These are phyloP conservation scores for Lachnellula hyalina DNA, from an alignment of 2,329 filamentous ascomycete genomes.

Conservation along the genomic window DNA sequence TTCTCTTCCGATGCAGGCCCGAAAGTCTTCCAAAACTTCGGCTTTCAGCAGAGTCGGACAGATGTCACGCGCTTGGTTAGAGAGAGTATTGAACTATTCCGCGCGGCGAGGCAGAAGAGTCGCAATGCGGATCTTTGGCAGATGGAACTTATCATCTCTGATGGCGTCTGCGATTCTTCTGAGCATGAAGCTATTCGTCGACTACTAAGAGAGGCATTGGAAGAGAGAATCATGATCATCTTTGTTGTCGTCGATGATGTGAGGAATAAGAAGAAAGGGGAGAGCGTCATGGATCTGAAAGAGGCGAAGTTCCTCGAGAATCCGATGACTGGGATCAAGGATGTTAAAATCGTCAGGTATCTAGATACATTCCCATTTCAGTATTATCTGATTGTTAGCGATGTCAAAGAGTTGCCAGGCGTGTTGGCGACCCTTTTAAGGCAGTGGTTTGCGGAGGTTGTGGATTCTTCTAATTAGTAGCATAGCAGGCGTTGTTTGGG, in stretches of 20 bases:
- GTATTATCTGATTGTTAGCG: conserved; percentile 91
- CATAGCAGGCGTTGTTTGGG: not conserved
- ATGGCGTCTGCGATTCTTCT: conserved; percentile 78
- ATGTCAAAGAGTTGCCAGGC: conserved; percentile 84
- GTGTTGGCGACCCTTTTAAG: conserved; percentile 83
- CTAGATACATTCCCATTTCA: conserved; percentile 94
- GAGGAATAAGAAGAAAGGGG: conserved; percentile 45
- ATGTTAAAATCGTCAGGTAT: conserved; percentile 81
- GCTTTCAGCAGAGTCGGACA: conserved; percentile 79
- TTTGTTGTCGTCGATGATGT: conserved; percentile 88
- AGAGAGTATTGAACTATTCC: conserved; percentile 75
- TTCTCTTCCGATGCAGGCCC: conserved; percentile 78
- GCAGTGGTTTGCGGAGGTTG: conserved; percentile 85
- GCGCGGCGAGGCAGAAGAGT: conserved; percentile 57
- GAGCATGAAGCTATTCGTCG: conserved; percentile 79
- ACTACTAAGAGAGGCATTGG: conserved; percentile 79
- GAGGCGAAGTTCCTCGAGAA: conserved; percentile 77
- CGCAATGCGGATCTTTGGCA: conserved; percentile 77
- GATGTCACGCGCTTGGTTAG: conserved; percentile 76
- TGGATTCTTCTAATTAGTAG: conserved; percentile 21
- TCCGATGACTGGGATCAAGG: conserved; percentile 48
- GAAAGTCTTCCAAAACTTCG: conserved; percentile 78
- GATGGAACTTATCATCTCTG: conserved; percentile 84
- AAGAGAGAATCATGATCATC: conserved; percentile 95
- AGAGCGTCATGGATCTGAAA: conserved; percentile 81